Evolutionary conservation across 768 basidiomycete species (phyloP).

Genomic region (Mycena maculata): DNA sequence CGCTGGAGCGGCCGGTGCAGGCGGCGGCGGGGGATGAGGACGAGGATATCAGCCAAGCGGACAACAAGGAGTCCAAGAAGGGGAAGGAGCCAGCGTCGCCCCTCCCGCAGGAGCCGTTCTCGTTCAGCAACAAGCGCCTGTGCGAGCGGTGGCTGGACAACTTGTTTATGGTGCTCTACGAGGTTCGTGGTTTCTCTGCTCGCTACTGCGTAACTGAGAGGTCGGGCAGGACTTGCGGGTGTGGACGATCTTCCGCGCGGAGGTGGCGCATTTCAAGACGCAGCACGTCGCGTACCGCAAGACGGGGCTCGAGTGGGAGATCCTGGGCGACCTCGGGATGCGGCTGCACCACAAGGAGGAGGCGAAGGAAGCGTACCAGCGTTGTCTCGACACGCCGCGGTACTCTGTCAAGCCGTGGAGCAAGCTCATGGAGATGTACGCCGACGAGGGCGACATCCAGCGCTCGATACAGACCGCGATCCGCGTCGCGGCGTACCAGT

Average conservation of each 20-base stretch:
- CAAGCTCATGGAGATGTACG: constrained; percentile 94
- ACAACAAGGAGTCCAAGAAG: constrained; percentile 12
- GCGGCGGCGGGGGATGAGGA: constrained; percentile 63
- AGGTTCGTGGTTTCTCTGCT: constrained; percentile 62
- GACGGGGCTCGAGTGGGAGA: constrained; percentile 98
- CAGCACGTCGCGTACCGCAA: constrained; percentile 98
- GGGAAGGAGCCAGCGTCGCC: constrained; percentile 50
- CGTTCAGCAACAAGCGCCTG: constrained; percentile 95
- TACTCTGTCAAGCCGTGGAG: constrained; percentile 95
- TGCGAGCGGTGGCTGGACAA: constrained; percentile 99
- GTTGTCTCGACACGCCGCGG: constrained; percentile 86
- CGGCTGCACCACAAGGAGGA: constrained; percentile 98
- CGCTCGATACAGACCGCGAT: constrained; percentile 92
- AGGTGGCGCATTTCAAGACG: constrained; percentile 98
- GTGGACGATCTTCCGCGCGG: constrained; percentile 99
- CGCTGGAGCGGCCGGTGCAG: constrained; percentile 61
- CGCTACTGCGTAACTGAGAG: constrained; percentile 11
- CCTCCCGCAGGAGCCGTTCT: constrained; percentile 71
- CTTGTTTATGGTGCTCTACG: constrained; percentile 97
- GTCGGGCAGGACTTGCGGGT: constrained; percentile 85
- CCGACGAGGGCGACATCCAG: constrained; percentile 96
- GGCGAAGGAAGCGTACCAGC: constrained; percentile 97
- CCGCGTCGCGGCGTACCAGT: constrained; percentile 92
- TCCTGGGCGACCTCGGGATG: constrained; percentile 91
- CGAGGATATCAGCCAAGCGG: constrained; percentile 33